These are phyloP conservation scores for Zoysia japonica DNA, from an alignment of 176 grass and related monocot genomes.

Conservation along the genomic window DNA sequence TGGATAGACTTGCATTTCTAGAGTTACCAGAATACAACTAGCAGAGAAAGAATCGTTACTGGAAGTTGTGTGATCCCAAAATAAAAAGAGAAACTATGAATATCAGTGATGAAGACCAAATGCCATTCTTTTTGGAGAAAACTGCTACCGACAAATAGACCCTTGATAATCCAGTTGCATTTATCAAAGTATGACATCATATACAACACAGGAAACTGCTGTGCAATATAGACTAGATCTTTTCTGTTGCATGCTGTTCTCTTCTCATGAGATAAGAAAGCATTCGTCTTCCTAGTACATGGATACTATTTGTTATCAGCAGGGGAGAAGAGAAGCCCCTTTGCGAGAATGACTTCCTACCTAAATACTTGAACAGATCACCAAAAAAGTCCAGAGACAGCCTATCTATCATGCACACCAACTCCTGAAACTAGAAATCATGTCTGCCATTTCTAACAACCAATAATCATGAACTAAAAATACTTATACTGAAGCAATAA, in stretches of 20 bases:
- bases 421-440: slow-evolving; percentile 39
- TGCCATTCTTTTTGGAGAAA: slow-evolving; percentile 21
- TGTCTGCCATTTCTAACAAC: slow-evolving; percentile 46
- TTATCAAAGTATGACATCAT: slow-evolving; percentile 19
- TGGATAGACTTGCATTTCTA: background rate
- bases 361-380: slow-evolving; percentile 48
- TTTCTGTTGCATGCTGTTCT: slow-evolving; percentile 2
- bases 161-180: slow-evolving; percentile 1
- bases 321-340: slow-evolving; percentile 34
- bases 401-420: slow-evolving; percentile 48
- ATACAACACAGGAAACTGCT: background rate
- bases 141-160: slow-evolving; percentile 3
- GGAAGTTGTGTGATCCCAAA: slow-evolving; percentile 5
- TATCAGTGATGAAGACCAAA: background rate
- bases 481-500: slow-evolving; percentile 26
- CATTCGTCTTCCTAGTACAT: slow-evolving; percentile 36
- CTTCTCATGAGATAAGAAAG: slow-evolving; percentile 18
- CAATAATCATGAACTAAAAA: slow-evolving; percentile 37
- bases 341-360: slow-evolving; percentile 44
- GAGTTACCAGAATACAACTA: slow-evolving; percentile 13
- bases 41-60: slow-evolving; percentile 1
- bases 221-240: slow-evolving; percentile 8
- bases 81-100: slow-evolving; percentile 17
- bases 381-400: slow-evolving; percentile 39
- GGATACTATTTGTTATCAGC: slow-evolving; percentile 27